Percentiles rank a stretch among this genome's conserved stretches.
Evolutionary conservation across 176 grass and related monocot species (phyloP).

Genomic region (Cymbopogon citratus): DNA sequence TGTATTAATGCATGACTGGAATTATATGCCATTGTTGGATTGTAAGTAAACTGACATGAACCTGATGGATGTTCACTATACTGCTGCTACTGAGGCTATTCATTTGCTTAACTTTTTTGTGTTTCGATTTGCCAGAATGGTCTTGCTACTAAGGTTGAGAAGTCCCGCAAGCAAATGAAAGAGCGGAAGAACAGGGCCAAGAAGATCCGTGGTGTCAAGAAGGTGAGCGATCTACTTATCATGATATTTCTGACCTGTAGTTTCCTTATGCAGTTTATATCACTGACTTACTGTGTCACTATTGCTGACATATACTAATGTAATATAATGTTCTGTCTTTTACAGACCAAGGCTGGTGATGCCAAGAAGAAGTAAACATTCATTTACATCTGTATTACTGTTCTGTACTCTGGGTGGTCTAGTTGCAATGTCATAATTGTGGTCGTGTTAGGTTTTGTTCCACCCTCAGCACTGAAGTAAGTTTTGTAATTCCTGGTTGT

Average conservation of each 20-base stretch:
- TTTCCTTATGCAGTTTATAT: not conserved
- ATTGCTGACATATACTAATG: not conserved
- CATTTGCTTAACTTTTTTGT: not conserved
- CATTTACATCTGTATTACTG: slow-evolving; percentile 5
- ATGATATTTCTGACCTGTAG: not conserved
- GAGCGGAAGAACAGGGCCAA: slow-evolving; percentile 76
- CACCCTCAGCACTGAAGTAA: not conserved
- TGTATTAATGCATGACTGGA: not conserved
- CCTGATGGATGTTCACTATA: not conserved
- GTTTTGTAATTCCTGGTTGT: slow-evolving; percentile 25
- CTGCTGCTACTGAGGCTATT: not conserved
- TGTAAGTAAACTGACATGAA: not conserved
- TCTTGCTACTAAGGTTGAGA: slow-evolving; percentile 69
- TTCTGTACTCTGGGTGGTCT: slow-evolving; percentile 9
- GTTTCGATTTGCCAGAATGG: slow-evolving; percentile 45
- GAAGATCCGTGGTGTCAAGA: slow-evolving; percentile 74
- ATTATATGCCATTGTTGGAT: not conserved
- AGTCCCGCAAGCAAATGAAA: slow-evolving; percentile 78
- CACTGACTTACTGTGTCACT: not conserved
- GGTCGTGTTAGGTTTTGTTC: slow-evolving; percentile 16
- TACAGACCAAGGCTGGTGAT: slow-evolving; percentile 71
- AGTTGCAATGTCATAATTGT: slow-evolving; percentile 22
- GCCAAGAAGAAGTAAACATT: slow-evolving; percentile 66
- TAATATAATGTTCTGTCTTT: not conserved
- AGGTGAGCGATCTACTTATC: slow-evolving; percentile 40